Evolutionary conservation across 1,284 basidiomycete species (phyloP), one percentile per base, ranked within the genome.

Genomic region (Trametes polyzona): DNA sequence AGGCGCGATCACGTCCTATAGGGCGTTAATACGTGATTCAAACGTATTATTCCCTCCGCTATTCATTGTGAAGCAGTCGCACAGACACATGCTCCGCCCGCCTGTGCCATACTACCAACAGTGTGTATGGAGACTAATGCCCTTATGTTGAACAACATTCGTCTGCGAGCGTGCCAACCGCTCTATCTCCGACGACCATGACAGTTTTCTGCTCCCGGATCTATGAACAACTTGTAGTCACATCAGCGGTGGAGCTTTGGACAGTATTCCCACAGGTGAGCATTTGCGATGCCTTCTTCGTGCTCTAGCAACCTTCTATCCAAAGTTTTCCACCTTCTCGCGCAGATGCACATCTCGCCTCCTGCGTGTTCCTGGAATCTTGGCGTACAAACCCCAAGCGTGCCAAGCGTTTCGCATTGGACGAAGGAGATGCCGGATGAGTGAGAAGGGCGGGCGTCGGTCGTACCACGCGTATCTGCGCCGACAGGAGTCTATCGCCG

Each of bases 401-500:
- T 14, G 19, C n/a, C n/a, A n/a, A n/a, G n/a, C n/a, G n/a, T n/a
- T n/a, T n/a, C n/a, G n/a, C n/a, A n/a, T n/a, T n/a, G n/a, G n/a
- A n/a, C n/a, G n/a, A n/a, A n/a, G n/a, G n/a, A n/a, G n/a, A n/a
- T n/a, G n/a, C n/a, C n/a, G n/a, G n/a, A n/a, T n/a, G n/a, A n/a
- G n/a, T n/a, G n/a, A n/a, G n/a, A n/a, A n/a, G n/a, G n/a, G n/a
- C n/a, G n/a, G n/a, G n/a, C n/a, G n/a, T n/a, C n/a, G n/a, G n/a
- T n/a, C n/a, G n/a, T n/a, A n/a, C n/a, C n/a, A n/a, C n/a, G n/a
- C n/a, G n/a, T n/a, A n/a, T n/a, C 39, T n/a, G n/a, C n/a, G n/a
- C n/a, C n/a, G n/a, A n/a, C n/a, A n/a, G n/a, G n/a, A n/a, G n/a
- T 41, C 39, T 54, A 54, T 47, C 44, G 47, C 52, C 52, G 44